Percentiles rank a stretch among this genome's conserved stretches.
Evolutionary conservation across 73 alveolate genomes (phyloP).

Genomic region (Paramecium biaurelia): DNA sequence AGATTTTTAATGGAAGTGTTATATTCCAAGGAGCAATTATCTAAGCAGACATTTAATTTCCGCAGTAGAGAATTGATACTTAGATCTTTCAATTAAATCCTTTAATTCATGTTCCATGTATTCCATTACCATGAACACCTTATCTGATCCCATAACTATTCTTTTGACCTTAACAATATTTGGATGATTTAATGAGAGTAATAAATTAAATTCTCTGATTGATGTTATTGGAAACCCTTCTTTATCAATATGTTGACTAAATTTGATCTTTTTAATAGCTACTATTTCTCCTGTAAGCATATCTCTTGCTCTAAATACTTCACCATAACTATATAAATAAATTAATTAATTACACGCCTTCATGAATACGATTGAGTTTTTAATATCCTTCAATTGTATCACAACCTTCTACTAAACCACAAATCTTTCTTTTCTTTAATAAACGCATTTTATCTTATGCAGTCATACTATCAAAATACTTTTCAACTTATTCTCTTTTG

Average conservation of each 20-base stretch:
- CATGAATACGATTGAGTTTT: slow-evolving; percentile 75
- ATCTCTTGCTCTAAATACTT: slow-evolving; percentile 89
- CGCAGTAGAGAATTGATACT: slow-evolving; percentile 35
- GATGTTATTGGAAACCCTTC: slow-evolving; percentile 74
- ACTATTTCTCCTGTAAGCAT: slow-evolving; percentile 74
- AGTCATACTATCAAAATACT: not conserved
- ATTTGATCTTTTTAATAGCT: slow-evolving; percentile 88
- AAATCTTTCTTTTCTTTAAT: slow-evolving; percentile 53
- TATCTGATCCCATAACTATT: slow-evolving; percentile 77
- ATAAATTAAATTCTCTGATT: slow-evolving; percentile 90
- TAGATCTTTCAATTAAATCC: slow-evolving; percentile 70
- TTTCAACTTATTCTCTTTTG: not conserved
- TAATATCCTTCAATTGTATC: slow-evolving; percentile 65
- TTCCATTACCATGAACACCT: slow-evolving; percentile 90
- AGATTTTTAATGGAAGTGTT: slow-evolving; percentile 72
- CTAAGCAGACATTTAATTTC: slow-evolving; percentile 53
- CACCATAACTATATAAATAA: slow-evolving; percentile 70
- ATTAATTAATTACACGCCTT: slow-evolving; percentile 76
- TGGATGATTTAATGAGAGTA: slow-evolving; percentile 85
- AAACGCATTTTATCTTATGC: slow-evolving; percentile 39
- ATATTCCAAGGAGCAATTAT: slow-evolving; percentile 71
- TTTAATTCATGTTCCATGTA: slow-evolving; percentile 94
- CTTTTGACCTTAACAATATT: slow-evolving; percentile 87
- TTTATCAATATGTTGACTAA: slow-evolving; percentile 79
- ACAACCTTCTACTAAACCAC: slow-evolving; percentile 67